Base-by-base conservation (phyloP, 495 filamentous ascomycete genomes). In the Hypomontagnella monticulosa region DNA sequence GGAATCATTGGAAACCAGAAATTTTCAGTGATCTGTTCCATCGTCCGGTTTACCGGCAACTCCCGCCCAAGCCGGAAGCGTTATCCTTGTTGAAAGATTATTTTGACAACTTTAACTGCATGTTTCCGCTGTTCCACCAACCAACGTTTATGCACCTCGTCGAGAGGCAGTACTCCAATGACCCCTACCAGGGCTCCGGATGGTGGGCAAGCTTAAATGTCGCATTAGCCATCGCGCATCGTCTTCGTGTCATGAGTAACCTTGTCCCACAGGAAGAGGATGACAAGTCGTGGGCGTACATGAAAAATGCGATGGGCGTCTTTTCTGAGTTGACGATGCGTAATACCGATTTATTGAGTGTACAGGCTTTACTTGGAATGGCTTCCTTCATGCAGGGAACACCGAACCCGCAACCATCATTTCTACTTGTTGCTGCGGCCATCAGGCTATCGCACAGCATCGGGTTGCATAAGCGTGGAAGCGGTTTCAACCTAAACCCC, bases 131-230 rank as follows among this genome's bases (percentile, higher is more conserved):
- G 3, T 99, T 96, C 73, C 95, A 99, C 73, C 93, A 97, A 75
- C 93, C 94, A 11, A 97, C 95, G 0, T 99, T 99, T 71, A 97
- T 97, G 91, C 92, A 96, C 71, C 79, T 98, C 11, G 92, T 97
- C 16, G 92, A 97, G 66, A 87, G 89, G 63, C 93, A 98, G 69
- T 99, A 97, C 77, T 93, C 93, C 12, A 79, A 83, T 34, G 89
- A 97, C 69, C 95, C 94, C n/a, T 97, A 96, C 67, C 91, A 94
- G 73, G 93, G 93, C 37, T 95, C 92, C 20, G 95, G 95, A 8
- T 99, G 95, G 95, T 99, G 96, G 93, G 95, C 94, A 4, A 95
- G 92, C 74, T 84, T 99, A 66, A 99, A 99, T 71, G 89, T 97
- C 62, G 93, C 91, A 0, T 82, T 99, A 19, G 95, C 95, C 1